A percentile compares a stretch with the other conserved stretches of the same genome.
These are phyloP conservation scores for Jaltomata sinuosa DNA, from an alignment of 257 asterid species.

Conservation along the genomic window DNA sequence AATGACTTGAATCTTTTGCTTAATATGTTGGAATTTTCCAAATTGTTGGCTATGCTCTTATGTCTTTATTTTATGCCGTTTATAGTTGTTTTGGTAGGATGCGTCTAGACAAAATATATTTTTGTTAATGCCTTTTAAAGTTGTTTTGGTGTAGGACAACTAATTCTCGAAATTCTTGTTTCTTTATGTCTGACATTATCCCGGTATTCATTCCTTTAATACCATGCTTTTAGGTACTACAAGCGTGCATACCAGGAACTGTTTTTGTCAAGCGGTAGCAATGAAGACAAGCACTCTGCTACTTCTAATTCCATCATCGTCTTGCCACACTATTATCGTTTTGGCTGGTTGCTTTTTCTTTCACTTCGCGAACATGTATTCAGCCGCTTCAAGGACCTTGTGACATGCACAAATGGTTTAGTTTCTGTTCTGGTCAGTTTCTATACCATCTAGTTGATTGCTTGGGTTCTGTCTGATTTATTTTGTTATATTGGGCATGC, in stretches of 20 bases:
- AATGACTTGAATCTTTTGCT: background rate
- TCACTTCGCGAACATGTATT: constrained; percentile 74
- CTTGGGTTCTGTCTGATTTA: background rate
- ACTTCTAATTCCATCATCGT: constrained; percentile 14
- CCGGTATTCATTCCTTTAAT: background rate
- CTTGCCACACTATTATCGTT: constrained; percentile 59
- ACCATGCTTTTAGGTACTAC: constrained; percentile 46
- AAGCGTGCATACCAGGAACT: constrained; percentile 65
- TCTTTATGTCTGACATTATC: background rate
- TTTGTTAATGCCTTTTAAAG: background rate
- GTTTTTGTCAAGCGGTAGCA: constrained; percentile 41
- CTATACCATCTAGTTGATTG: constrained; percentile 5
- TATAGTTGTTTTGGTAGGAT: background rate
- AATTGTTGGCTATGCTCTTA: background rate
- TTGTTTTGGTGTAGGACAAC: background rate
- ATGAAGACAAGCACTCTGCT: constrained; percentile 33
- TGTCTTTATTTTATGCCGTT: background rate
- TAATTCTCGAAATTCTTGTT: background rate
- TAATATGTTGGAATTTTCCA: background rate
- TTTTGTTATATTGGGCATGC: background rate
- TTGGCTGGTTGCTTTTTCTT: constrained; percentile 92
- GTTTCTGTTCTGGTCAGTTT: constrained; percentile 77
- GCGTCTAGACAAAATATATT: background rate
- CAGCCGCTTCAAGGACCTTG: constrained; percentile 67
- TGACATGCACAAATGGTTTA: constrained; percentile 85